Conservation (phyloP, 1,139 yeast species). For the Lodderomyces theae region DNA sequence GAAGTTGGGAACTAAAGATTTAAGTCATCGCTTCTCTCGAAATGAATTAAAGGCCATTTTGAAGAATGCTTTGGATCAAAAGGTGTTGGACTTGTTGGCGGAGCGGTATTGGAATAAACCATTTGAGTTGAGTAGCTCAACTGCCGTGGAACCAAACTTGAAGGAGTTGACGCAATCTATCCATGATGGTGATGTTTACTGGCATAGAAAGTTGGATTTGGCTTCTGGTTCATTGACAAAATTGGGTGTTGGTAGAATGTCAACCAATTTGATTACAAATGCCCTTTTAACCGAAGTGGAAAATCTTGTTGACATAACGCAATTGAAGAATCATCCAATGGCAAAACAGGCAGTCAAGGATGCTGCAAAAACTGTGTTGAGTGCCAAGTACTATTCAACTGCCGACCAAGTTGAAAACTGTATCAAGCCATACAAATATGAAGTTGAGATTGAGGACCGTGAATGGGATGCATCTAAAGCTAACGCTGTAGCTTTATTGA, state of each 20-base stretch:
- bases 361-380: constrained; percentile 78
- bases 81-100: constrained; percentile 80
- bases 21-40: constrained; percentile 79
- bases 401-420: constrained; percentile 99
- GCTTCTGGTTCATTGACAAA: constrained; percentile 84
- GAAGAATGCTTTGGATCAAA: constrained; percentile 84
- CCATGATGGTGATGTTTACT: constrained; percentile 68
- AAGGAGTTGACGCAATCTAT: constrained; percentile 50
- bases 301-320: constrained; percentile 68
- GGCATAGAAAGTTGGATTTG: constrained; percentile 86
- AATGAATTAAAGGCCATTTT: constrained; percentile 76
- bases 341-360: constrained; percentile 80
- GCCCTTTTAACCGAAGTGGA: constrained; percentile 77
- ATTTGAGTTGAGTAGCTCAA: constrained; percentile 20
- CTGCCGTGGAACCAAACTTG: constrained; percentile 45
- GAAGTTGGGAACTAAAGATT: constrained; percentile 83
- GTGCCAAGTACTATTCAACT: constrained; percentile 79
- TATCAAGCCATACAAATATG: constrained; percentile 95
- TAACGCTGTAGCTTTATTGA: constrained; percentile 67
- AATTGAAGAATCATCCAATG: constrained; percentile 77
- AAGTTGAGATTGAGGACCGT: constrained; percentile 91
- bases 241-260: constrained; percentile 86
- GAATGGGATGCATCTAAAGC: constrained; percentile 88
- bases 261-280: constrained; percentile 79
- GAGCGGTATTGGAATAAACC: constrained; percentile 90